A percentile compares a stretch with the other conserved stretches of the same genome.
phyloP scores from a whole-genome alignment of 495 filamentous ascomycete species.

The Daldinia loculata region DNA sequence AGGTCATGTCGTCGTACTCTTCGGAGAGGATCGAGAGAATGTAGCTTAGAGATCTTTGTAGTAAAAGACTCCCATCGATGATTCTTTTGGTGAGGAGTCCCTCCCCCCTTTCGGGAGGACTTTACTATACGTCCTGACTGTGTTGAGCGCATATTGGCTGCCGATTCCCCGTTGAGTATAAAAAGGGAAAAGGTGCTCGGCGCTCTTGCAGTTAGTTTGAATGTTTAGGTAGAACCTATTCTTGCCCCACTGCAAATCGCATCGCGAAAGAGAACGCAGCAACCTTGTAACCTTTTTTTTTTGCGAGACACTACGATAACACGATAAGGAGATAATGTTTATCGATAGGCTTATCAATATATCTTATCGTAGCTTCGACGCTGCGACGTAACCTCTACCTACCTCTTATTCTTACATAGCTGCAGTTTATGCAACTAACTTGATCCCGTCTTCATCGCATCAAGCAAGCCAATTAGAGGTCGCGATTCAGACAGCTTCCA shows the following conservation, averaged over 20 bases:
- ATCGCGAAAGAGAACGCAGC: slow-evolving; percentile 13
- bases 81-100: slow-evolving; percentile 76
- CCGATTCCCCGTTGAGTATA: slow-evolving; percentile 1
- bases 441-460: not conserved
- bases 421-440: not conserved
- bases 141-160: slow-evolving; percentile 59
- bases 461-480: slow-evolving; percentile 11
- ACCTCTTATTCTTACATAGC: not conserved
- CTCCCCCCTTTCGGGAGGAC: slow-evolving; percentile 67
- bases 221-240: not conserved
- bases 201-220: not conserved
- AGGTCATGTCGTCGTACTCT: slow-evolving; percentile 82
- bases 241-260: slow-evolving; percentile 25
- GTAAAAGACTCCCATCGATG: slow-evolving; percentile 94
- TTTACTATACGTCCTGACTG: slow-evolving; percentile 72
- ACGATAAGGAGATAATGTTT: slow-evolving; percentile 17
- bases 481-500: slow-evolving; percentile 10
- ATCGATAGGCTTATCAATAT: slow-evolving; percentile 20
- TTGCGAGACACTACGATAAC: slow-evolving; percentile 5
- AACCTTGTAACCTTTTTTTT: slow-evolving; percentile 23
- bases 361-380: slow-evolving; percentile 1
- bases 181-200: slow-evolving; percentile 6
- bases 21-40: slow-evolving; percentile 85
- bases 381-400: not conserved
- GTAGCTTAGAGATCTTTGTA: slow-evolving; percentile 89